Base-by-base conservation (phyloP, 129 eudicot genomes). In the Logfia minima region DNA sequence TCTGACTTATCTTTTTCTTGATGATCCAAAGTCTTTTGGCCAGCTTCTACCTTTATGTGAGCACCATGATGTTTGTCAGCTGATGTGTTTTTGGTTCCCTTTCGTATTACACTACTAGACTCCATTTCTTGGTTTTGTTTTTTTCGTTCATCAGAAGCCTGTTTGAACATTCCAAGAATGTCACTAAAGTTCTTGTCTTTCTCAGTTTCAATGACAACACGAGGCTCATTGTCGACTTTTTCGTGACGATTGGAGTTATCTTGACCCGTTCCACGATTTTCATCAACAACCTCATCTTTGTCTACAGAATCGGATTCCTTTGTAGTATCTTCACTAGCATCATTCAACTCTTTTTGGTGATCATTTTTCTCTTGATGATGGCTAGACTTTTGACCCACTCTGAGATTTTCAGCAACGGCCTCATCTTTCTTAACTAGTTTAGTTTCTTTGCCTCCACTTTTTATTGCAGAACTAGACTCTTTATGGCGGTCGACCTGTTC, bases 161-260 rank as follows among this genome's bases (percentile, higher is more conserved):
- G 75, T 75, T 84, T 79, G 8, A 66, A 78, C 64, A 82, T 80
- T 64, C 72, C 79, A 74, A 70, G 74, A 77, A 81, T 55, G 34
- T 87, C 86, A 66, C 80, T 55, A 2, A 78, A 75, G 45, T 68
- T 8, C 80, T 75, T 81, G 64, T 81, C 84, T 3, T 29, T 45
- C 31, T 81, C 39, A 31, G 71, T 32, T 53, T 78, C 64, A 10
- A 56, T 75, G 43, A 59, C 68, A 41, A 18, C 75, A 39, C 53
- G 53, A 67, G 76, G 5, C 71, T 81, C 87, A 18, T 77, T 48
- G 66, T 48, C 2, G 6, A 39, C 23, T 10, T 7, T 85, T 80
- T 69, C 68, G 75, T 71, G 77, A 61, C 45, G 63, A 10, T 23
- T 28, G 34, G 74, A 78, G 17, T 37, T 56, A n/a, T 31, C 64